Base-by-base conservation (phyloP, 208 protist species). In the Phytomonas sp. region DNA sequence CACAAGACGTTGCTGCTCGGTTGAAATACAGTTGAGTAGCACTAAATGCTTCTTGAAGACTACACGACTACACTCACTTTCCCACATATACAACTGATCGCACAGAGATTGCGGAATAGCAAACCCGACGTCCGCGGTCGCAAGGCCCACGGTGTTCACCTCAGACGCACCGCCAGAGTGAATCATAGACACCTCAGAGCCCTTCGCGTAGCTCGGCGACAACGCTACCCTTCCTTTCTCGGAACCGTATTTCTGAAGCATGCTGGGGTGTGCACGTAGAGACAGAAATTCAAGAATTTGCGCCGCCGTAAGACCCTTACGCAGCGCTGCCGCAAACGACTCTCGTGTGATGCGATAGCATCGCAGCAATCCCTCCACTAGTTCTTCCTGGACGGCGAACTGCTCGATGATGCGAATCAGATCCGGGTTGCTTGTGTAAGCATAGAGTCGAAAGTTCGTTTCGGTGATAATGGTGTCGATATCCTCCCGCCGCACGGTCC, bases 381-480 rank as follows among this genome's bases (percentile, higher is more conserved):
- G 70, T 72, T 89, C 78, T 71, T 94, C 86, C 29, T 83, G 78
- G 37, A 78, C 75, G 3, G 87, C 88, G 66, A 96, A 96, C 69
- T 92, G 83, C 63, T 92, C 80, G 23, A 96, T 40, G 49, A 96
- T 89, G 70, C 77, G 77, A 37, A 96, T 77, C 67, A 96, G 73
- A 29, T 92, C 87, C 29, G 70, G 56, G 70, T 90, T 90, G 42
- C 67, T 64, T 3, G 88, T 92, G 80, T 96, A 96, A 33, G 86
- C 92, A 77, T 94, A 96, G 23, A 96, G 82, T 2, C 92, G 80
- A 72, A 94, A 96, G 73, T 96, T 96, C 23, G 92, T 94, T 69
- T 96, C 89, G 26, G 92, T 94, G 61, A 96, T 89, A 70, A 96
- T 94, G n/a, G 87, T 93, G 74, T 96, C 92, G 19, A 81, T 78